Conservation (phyloP, 1,284 basidiomycete genomes). For the Moesziomyces sp. region DNA sequence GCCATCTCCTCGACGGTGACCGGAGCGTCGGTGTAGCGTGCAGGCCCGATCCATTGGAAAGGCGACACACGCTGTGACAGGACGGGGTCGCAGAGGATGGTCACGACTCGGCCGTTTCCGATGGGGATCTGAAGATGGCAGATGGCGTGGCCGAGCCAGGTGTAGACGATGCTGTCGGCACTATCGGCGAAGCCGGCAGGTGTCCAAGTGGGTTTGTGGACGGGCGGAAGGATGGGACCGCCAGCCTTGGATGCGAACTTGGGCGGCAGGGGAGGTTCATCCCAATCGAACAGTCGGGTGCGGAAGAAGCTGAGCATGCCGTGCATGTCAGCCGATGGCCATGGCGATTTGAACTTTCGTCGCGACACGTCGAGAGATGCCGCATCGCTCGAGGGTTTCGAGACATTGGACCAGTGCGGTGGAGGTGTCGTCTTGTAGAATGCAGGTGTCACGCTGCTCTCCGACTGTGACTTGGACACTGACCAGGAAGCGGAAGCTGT, state of each 20-base stretch:
- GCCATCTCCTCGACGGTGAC: constrained; percentile 49
- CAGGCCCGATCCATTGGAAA: constrained; percentile 54
- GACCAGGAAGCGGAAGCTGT: constrained; percentile 17
- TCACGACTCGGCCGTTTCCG: constrained; percentile 19
- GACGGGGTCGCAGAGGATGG: constrained; percentile 56
- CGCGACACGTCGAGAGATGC: constrained; percentile 9
- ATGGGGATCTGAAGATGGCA: constrained; percentile 52
- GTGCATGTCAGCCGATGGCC: constrained; percentile 34
- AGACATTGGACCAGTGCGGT: constrained; percentile 43
- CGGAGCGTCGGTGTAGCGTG: constrained; percentile 48
- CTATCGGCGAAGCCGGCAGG: neutral
- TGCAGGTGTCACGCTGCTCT: constrained; percentile 29
- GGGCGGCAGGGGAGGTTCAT: constrained; percentile 44
- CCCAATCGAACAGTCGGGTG: constrained; percentile 54
- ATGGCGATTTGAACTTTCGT: constrained; percentile 50
- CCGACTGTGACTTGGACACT: constrained; percentile 16
- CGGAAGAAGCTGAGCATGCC: constrained; percentile 45
- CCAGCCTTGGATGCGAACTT: constrained; percentile 18
- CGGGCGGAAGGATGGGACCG: constrained; percentile 27
- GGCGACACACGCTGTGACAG: constrained; percentile 53
- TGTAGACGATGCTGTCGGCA: constrained; percentile 38
- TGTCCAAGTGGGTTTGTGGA: constrained; percentile 34
- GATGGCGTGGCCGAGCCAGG: constrained; percentile 58
- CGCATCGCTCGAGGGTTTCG: constrained; percentile 7
- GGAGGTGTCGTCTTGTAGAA: constrained; percentile 48